Percentiles rank a stretch among this genome's conserved stretches.
These are phyloP conservation scores for Rhodotorula taiwanensis DNA, from an alignment of 768 basidiomycete species.

Conservation along the genomic window DNA sequence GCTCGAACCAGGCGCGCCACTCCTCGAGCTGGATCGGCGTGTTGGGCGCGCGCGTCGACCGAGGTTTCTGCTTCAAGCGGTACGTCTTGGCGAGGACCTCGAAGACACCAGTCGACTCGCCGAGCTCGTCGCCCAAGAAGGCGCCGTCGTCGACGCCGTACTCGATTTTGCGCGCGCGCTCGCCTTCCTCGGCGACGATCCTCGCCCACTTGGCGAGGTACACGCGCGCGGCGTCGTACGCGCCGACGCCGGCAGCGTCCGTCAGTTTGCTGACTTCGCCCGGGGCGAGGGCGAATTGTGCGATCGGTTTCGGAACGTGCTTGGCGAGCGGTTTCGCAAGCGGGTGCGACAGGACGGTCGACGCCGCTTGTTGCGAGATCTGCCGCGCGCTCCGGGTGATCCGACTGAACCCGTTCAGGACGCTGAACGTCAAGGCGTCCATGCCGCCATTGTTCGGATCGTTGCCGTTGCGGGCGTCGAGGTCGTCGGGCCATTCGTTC, in stretches of 20 bases:
- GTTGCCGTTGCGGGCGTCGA: constrained; percentile 7
- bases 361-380: constrained; percentile 80
- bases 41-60: constrained; percentile 68
- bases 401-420: constrained; percentile 89
- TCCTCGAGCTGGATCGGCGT: constrained; percentile 66
- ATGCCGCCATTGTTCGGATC: constrained; percentile 22
- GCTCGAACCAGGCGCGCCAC: constrained; percentile 69
- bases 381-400: constrained; percentile 55
- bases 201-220: constrained; percentile 96
- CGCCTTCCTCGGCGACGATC: constrained; percentile 89
- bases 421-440: constrained; percentile 43
- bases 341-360: constrained; percentile 90
- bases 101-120: constrained; percentile 68
- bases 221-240: constrained; percentile 91
- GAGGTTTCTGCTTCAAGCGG: constrained; percentile 56
- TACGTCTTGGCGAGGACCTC: constrained; percentile 57
- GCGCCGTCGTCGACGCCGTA: constrained; percentile 46
- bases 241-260: constrained; percentile 83
- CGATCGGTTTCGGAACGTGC: constrained; percentile 89
- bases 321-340: constrained; percentile 93
- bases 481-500: constrained; percentile 32
- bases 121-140: constrained; percentile 57
- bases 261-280: constrained; percentile 56
- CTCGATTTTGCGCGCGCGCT: constrained; percentile 74
- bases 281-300: constrained; percentile 76